Evolutionary conservation across 257 asterid species (phyloP).

Genomic region (Jacaranda mimosifolia): DNA sequence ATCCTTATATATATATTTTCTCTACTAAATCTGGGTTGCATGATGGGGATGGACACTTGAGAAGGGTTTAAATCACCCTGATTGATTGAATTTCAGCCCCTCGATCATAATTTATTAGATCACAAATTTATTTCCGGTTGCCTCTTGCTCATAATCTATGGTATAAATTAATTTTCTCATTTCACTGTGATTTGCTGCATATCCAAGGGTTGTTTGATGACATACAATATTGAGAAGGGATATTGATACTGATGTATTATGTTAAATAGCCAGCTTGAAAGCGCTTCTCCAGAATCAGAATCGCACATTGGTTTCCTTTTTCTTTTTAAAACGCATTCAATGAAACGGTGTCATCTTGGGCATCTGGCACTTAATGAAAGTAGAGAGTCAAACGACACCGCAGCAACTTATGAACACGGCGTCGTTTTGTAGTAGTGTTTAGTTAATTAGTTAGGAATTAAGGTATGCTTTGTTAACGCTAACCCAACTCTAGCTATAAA

Average conservation of each 20-base stretch:
- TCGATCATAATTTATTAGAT: conserved; percentile 52
- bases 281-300: no score
- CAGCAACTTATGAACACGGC: no score
- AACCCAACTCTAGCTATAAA: no score
- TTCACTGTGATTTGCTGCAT: background rate
- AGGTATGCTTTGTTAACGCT: no score
- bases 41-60: conserved; percentile 38
- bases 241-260: background rate
- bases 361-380: no score
- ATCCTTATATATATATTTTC: conserved; percentile 34
- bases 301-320: no score
- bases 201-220: background rate
- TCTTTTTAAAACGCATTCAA: no score
- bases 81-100: conserved; percentile 31
- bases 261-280: no score
- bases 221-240: background rate
- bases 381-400: no score
- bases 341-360: no score
- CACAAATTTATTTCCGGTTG: conserved; percentile 22
- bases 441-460: no score
- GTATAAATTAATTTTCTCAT: background rate
- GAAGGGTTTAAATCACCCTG: conserved; percentile 42
- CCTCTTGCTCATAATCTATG: conserved; percentile 24
- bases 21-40: conserved; percentile 40
- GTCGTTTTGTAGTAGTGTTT: no score